A percentile compares a stretch with the other conserved stretches of the same genome.
Evolutionary conservation across 2,329 filamentous ascomycete species (phyloP).

Genomic region (Penicillium sp.): DNA sequence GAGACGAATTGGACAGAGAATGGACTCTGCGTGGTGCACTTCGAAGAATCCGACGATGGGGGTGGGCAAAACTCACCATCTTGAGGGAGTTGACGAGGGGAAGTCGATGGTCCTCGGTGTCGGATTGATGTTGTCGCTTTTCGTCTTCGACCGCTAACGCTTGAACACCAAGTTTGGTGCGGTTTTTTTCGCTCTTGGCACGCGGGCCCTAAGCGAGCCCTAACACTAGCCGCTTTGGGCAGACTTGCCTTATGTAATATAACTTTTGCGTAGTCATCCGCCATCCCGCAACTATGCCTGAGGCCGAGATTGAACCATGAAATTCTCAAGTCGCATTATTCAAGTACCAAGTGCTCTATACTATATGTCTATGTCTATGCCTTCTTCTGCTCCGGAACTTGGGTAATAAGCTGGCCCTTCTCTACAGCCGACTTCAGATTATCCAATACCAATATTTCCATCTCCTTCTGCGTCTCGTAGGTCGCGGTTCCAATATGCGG

Average conservation of each 20-base stretch:
- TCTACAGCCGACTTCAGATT: conserved; percentile 59
- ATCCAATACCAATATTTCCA: conserved; percentile 59
- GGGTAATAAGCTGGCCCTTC: conserved; percentile 58
- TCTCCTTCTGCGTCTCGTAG: conserved; percentile 60
- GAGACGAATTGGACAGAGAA: conserved; percentile 12
- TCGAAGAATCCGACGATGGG: conserved; percentile 8
- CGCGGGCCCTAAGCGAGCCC: conserved; percentile 42
- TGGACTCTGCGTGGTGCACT: conserved; percentile 10
- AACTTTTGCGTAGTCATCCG: conserved; percentile 5
- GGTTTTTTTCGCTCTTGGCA: conserved; percentile 43
- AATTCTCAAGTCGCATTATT: not conserved
- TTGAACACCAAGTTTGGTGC: conserved; percentile 37
- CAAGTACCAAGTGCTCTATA: not conserved
- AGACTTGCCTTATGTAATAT: conserved; percentile 5
- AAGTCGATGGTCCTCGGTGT: conserved; percentile 43
- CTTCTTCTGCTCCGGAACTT: conserved; percentile 59
- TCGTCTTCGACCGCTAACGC: conserved; percentile 35
- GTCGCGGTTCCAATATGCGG: conserved; percentile 62
- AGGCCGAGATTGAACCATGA: not conserved
- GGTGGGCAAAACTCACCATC: conserved; percentile 43
- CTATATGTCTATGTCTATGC: conserved; percentile 6
- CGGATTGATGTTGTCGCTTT: conserved; percentile 41
- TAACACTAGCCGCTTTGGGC: conserved; percentile 36
- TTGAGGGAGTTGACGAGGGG: conserved; percentile 45
- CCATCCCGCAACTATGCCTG: not conserved